phyloP scores from a whole-genome alignment of 1,284 basidiomycete genomes.

The Neotropicomus parvogracilis region DNA sequence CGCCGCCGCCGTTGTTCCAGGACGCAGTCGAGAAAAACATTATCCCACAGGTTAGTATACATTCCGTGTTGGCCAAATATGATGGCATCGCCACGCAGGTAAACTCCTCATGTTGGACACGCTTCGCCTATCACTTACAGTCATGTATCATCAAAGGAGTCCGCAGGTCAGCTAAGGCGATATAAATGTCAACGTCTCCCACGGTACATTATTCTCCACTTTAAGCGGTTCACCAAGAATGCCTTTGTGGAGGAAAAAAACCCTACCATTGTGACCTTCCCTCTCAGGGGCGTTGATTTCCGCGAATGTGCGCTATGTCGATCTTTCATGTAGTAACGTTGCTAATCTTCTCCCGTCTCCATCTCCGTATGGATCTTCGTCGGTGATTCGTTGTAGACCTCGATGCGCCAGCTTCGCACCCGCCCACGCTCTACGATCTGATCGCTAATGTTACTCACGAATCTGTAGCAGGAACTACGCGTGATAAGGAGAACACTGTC shows the following conservation, averaged over 20 bases:
- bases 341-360: slow-evolving; percentile 15
- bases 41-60: slow-evolving; percentile 94
- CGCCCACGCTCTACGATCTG: slow-evolving; percentile 82
- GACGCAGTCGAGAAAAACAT: slow-evolving; percentile 96
- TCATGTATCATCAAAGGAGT: slow-evolving; percentile 55
- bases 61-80: slow-evolving; percentile 92
- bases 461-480: slow-evolving; percentile 89
- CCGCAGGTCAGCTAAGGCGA: slow-evolving; percentile 78
- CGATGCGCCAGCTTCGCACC: slow-evolving; percentile 57
- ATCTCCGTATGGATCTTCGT: slow-evolving; percentile 17
- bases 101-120: slow-evolving; percentile 26
- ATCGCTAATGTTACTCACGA: slow-evolving; percentile 95
- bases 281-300: slow-evolving; percentile 89
- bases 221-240: slow-evolving; percentile 98
- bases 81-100: slow-evolving; percentile 89
- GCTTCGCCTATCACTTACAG: slow-evolving; percentile 17
- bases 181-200: slow-evolving; percentile 89
- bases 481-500: slow-evolving; percentile 80
- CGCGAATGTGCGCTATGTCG: slow-evolving; percentile 67
- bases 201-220: slow-evolving; percentile 91
- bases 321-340: slow-evolving; percentile 25
- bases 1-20: slow-evolving; percentile 94
- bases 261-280: slow-evolving; percentile 97
- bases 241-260: slow-evolving; percentile 98
- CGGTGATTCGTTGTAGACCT: slow-evolving; percentile 54